Conservation (phyloP, 164 flowering plant genomes). For the Liquidambar formosana region DNA sequence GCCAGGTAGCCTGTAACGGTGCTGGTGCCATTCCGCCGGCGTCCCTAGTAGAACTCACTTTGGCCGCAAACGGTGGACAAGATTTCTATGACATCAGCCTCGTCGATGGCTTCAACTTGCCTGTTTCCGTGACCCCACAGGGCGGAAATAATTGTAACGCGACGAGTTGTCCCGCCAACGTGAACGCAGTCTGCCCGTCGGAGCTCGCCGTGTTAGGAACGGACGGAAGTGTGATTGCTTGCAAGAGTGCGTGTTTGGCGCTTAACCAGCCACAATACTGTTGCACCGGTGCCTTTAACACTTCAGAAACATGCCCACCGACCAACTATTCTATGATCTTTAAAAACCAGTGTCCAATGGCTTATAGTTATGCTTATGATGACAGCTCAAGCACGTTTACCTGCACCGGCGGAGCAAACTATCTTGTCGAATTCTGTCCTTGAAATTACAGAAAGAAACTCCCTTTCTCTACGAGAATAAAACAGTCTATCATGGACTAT, state of each 20-base stretch:
- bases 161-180: too few species aligned
- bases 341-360: slow-evolving; percentile 29
- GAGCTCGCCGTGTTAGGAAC: neutral
- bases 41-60: too few species aligned
- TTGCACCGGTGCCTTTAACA: slow-evolving; percentile 19
- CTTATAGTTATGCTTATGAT: slow-evolving; percentile 42
- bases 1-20: too few species aligned
- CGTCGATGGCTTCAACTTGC: too few species aligned
- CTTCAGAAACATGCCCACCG: slow-evolving; percentile 27
- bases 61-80: too few species aligned
- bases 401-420: slow-evolving; percentile 20
- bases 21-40: too few species aligned
- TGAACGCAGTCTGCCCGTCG: too few species aligned
- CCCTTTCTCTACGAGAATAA: too few species aligned
- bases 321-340: slow-evolving; percentile 22
- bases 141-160: too few species aligned
- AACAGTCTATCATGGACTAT: too few species aligned
- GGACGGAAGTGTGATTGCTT: slow-evolving; percentile 22
- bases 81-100: too few species aligned
- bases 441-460: neutral
- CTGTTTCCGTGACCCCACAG: too few species aligned
- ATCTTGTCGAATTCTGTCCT: slow-evolving; percentile 26
- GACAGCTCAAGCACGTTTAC: slow-evolving; percentile 30
- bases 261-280: slow-evolving; percentile 28
- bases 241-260: slow-evolving; percentile 33